phyloP scores from a whole-genome alignment of 225 moss, liverwort and hornwort genomes.

The Polytrichum formosum region DNA sequence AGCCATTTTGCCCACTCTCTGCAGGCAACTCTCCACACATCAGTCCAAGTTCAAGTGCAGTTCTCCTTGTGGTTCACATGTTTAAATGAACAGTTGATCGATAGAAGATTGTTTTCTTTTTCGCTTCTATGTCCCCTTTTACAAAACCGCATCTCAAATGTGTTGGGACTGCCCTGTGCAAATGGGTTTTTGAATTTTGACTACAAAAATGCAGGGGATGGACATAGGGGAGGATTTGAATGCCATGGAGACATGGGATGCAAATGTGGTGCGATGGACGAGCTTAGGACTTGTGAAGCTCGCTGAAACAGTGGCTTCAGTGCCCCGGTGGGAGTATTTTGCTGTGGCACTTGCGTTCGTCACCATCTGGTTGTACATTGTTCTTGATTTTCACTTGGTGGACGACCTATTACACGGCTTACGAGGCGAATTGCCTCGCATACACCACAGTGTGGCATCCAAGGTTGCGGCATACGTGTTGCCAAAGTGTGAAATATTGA shows the following conservation, averaged over 20 bases:
- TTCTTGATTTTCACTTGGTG: constrained; percentile 78
- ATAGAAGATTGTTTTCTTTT: too few relatives aligned
- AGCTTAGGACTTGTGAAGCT: constrained; percentile 50
- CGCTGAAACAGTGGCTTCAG: constrained; percentile 45
- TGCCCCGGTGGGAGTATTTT: constrained; percentile 69
- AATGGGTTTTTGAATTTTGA: too few relatives aligned
- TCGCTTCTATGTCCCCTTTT: too few relatives aligned
- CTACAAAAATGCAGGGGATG: too few relatives aligned
- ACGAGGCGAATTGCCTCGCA: constrained; percentile 57
- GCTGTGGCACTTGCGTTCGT: constrained; percentile 33
- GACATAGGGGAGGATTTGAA: constrained; percentile 15
- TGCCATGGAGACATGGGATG: constrained; percentile 34
- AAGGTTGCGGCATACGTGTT: constrained; percentile 52
- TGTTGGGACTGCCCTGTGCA: too few relatives aligned
- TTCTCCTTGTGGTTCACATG: too few relatives aligned
- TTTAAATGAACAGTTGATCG: too few relatives aligned
- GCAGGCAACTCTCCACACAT: too few relatives aligned
- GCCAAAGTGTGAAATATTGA: constrained; percentile 61
- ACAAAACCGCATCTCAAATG: too few relatives aligned
- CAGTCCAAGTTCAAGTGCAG: too few relatives aligned
- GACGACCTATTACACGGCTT: constrained; percentile 69
- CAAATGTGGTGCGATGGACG: constrained; percentile 31
- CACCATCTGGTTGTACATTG: constrained; percentile 46
- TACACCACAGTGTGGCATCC: constrained; percentile 55
- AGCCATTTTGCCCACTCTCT: too few relatives aligned